Evolutionary conservation across 768 basidiomycete species (phyloP).

Genomic region (Tylopilus plumbeoviolaceoides): DNA sequence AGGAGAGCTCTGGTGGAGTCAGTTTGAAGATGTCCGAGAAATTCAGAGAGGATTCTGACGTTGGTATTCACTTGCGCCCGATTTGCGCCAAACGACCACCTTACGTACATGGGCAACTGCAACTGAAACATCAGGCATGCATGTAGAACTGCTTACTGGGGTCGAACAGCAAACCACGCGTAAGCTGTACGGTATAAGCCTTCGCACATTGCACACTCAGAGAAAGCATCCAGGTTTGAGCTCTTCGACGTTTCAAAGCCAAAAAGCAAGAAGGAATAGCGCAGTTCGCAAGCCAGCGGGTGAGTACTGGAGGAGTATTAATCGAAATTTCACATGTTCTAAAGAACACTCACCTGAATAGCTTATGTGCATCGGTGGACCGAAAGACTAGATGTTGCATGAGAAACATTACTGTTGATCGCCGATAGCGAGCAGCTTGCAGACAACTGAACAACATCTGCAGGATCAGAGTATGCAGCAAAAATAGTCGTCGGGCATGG

Average conservation of each 20-base stretch:
- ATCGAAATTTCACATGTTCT: background rate
- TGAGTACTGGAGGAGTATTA: conserved; percentile 61
- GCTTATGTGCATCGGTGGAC: conserved; percentile 64
- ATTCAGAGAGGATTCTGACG: conserved; percentile 84
- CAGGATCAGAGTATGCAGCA: conserved; percentile 79
- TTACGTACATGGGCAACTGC: conserved; percentile 33
- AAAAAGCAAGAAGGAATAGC: conserved; percentile 88
- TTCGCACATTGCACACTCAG: conserved; percentile 73
- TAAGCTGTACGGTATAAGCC: conserved; percentile 77
- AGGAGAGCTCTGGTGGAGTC: conserved; percentile 62
- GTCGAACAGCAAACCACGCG: conserved; percentile 90
- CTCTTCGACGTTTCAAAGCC: conserved; percentile 90
- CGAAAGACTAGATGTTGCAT: conserved; percentile 81
- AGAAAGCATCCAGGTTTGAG: conserved; percentile 77
- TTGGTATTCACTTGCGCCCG: conserved; percentile 88
- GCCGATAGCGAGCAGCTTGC: conserved; percentile 88
- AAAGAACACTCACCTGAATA: conserved; percentile 61
- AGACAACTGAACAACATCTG: conserved; percentile 89
- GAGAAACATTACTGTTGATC: conserved; percentile 79
- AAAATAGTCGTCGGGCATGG: conserved; percentile 69
- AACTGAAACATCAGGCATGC: background rate
- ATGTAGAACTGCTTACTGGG: conserved; percentile 61
- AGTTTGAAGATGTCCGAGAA: conserved; percentile 68
- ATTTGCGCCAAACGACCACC: conserved; percentile 96
- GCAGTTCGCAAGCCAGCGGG: conserved; percentile 82